A percentile compares a stretch with the other conserved stretches of the same genome.
These are phyloP conservation scores for Chaetomium cochliodes DNA, from an alignment of 495 filamentous ascomycete genomes.

Conservation along the genomic window DNA sequence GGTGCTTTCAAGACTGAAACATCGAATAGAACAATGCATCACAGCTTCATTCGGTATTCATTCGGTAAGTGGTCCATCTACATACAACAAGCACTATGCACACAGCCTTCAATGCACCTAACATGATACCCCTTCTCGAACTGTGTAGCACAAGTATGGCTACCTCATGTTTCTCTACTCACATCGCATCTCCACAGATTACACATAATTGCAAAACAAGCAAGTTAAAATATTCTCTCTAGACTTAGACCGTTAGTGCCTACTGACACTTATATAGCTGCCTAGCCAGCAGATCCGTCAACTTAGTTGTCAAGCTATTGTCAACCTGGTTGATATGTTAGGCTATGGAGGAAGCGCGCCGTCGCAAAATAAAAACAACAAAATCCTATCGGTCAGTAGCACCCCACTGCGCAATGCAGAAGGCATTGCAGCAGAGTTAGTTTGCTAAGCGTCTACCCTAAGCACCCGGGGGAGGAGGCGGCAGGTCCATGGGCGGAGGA, in stretches of 20 bases:
- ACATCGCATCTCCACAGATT: not conserved
- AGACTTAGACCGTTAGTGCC: slow-evolving; percentile 28
- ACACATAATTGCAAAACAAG: not conserved
- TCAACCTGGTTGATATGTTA: not conserved
- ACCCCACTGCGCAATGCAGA: slow-evolving; percentile 8
- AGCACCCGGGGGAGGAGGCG: slow-evolving; percentile 66
- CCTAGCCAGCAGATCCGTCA: not conserved
- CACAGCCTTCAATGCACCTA: too few relatives aligned
- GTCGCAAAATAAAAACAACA: slow-evolving; percentile 12
- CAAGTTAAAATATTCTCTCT: not conserved
- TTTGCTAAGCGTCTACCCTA: slow-evolving; percentile 30
- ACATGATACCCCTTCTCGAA: too few relatives aligned
- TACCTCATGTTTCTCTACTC: not conserved
- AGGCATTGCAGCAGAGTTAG: slow-evolving; percentile 11
- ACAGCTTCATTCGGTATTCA: not conserved
- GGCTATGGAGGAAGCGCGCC: slow-evolving; percentile 19
- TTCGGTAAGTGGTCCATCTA: not conserved
- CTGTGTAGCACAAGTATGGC: too few relatives aligned
- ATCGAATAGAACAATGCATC: not conserved
- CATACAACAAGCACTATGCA: too few relatives aligned
- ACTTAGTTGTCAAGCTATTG: not conserved
- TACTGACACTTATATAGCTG: not conserved
- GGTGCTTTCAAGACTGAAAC: not conserved
- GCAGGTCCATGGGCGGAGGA: slow-evolving; percentile 72
- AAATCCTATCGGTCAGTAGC: slow-evolving; percentile 34